phyloP scores from a whole-genome alignment of 208 protist species.

The Leishmania mexicana region DNA sequence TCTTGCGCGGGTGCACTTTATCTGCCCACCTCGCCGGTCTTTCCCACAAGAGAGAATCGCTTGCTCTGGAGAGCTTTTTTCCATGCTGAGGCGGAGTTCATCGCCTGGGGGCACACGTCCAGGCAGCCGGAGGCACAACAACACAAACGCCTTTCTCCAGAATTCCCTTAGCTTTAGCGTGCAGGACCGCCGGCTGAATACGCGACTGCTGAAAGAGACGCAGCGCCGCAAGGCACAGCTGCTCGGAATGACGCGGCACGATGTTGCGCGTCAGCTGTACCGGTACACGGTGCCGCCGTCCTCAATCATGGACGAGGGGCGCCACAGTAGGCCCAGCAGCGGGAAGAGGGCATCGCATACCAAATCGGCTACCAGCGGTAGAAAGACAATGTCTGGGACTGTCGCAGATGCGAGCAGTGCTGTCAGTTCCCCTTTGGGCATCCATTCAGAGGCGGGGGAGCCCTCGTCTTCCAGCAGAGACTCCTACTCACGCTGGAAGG shows the following conservation, averaged over 20 bases:
- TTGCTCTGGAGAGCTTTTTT: background rate
- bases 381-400: background rate
- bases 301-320: conserved; percentile 44
- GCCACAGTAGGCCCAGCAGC: background rate
- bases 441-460: background rate
- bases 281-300: conserved; percentile 25
- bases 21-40: background rate
- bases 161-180: conserved; percentile 51
- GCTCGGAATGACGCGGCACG: conserved; percentile 42
- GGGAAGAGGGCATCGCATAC: background rate
- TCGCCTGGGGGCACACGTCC: background rate
- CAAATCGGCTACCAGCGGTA: background rate
- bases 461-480: conserved; percentile 1
- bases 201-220: conserved; percentile 51
- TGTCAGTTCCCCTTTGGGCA: background rate
- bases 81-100: background rate
- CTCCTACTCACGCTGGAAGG: conserved; percentile 22
- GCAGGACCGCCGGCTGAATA: conserved; percentile 69
- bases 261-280: conserved; percentile 58
- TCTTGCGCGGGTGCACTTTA: background rate
- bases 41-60: background rate
- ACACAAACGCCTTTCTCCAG: background rate
- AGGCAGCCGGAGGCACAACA: conserved; percentile 10
- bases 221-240: conserved; percentile 62
- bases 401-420: background rate